phyloP scores from a whole-genome alignment of 2,329 filamentous ascomycete genomes.

The Pezicula rhizophila region DNA sequence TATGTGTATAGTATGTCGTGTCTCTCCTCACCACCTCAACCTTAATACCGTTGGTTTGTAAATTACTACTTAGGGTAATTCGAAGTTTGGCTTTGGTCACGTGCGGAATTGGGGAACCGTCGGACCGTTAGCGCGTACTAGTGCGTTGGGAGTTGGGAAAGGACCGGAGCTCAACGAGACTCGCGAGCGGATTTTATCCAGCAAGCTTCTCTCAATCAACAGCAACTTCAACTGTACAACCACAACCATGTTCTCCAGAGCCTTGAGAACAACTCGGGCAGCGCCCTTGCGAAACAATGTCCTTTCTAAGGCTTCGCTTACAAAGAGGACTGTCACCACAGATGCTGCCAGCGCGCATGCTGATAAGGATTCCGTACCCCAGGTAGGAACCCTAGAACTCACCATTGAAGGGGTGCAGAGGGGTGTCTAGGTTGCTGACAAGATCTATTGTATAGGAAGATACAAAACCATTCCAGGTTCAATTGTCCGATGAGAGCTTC shows the following conservation, averaged over 20 bases:
- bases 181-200: neutral
- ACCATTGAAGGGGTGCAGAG: neutral
- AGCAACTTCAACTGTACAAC: conserved; percentile 3
- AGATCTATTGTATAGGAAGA: conserved; percentile 58
- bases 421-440: neutral
- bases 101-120: neutral
- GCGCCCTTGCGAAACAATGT: conserved; percentile 45
- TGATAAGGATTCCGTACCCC: conserved; percentile 67
- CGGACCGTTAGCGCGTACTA: neutral
- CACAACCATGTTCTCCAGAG: conserved; percentile 63
- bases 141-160: neutral
- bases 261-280: conserved; percentile 55
- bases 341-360: conserved; percentile 89
- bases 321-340: conserved; percentile 76
- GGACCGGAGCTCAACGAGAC: neutral
- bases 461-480: conserved; percentile 86
- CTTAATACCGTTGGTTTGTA: no score
- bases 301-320: conserved; percentile 27
- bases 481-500: conserved; percentile 96
- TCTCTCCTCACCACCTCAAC: no score
- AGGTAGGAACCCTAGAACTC: conserved; percentile 36
- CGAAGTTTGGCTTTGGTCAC: neutral
- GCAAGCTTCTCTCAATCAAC: neutral
- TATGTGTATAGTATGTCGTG: neutral
- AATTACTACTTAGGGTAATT: no score